Percentiles rank a stretch among this genome's conserved stretches.
Conservation (phyloP, 345 rosid species). For the Heritiera littoralis region DNA sequence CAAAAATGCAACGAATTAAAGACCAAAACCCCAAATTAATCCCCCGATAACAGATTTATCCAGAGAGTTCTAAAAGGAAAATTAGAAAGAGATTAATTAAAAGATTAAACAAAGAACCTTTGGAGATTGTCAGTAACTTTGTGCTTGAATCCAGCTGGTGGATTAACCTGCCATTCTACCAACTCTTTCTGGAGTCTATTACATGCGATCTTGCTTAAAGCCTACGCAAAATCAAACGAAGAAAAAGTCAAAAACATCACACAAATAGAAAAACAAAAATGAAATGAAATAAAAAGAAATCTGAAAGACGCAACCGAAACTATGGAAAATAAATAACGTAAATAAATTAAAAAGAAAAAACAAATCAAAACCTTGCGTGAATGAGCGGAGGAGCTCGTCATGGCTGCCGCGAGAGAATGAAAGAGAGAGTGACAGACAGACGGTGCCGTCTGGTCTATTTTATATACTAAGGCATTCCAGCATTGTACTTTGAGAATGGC, state of each 20-base stretch:
- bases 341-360: not conserved
- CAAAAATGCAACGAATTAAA: not conserved
- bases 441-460: slow-evolving; percentile 20
- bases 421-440: not conserved
- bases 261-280: not conserved
- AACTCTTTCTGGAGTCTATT: slow-evolving; percentile 97
- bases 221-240: slow-evolving; percentile 36
- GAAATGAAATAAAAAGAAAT: not conserved
- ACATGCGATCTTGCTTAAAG: slow-evolving; percentile 89
- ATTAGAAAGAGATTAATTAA: not conserved
- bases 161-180: slow-evolving; percentile 87
- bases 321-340: not conserved
- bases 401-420: slow-evolving; percentile 27
- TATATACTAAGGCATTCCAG: no score
- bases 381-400: slow-evolving; percentile 80
- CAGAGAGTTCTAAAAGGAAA: not conserved
- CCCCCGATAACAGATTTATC: not conserved
- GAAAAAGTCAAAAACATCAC: slow-evolving; percentile 16
- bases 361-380: slow-evolving; percentile 63
- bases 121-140: slow-evolving; percentile 66
- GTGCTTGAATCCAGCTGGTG: slow-evolving; percentile 74
- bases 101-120: slow-evolving; percentile 26
- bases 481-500: not conserved
- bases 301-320: slow-evolving; percentile 1
- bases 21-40: not conserved